Evolutionary conservation across 176 grass and related monocot species (phyloP), one percentile per base, ranked within the genome.

Genomic region (barley (Hordeum vulgare)): DNA sequence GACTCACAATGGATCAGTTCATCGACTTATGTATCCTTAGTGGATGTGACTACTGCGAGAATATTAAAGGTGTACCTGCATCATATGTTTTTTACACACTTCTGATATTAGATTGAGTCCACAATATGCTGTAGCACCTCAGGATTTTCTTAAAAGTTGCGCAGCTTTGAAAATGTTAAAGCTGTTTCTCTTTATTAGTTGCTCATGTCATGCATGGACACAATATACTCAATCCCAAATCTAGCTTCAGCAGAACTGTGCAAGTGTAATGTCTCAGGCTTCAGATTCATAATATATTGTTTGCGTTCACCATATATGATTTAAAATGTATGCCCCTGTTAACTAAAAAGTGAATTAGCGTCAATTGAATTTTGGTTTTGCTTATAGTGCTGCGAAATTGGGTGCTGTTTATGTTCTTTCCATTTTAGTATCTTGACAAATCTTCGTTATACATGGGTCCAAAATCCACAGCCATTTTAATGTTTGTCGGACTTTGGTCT

Each of bases 21-120:
- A 85, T 93, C 57, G 95, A 98, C 74, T 85, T 98, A 15, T 98
- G 95, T 71, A 95, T 98, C 83, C 90, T 98, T 60, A 90, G 84
- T 88, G 95, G 95, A 88, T 95, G 95, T 60, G 95, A 98, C 77
- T 98, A 98, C 85, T 98, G 95, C 20, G 85, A 90, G 77, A 93
- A 75, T 68, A 98, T 98, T 75, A 98, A 61, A 98, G 95, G 95
- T 93, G 36, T 80, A 75, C 58, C 44, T 11, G 44, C 27, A 31
- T 74, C 24, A 31, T 15, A 67, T 60, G 35, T 33, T 67, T 72
- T 51, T 72, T 47, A 42, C 34, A 58, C 3, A 39, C 13, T 62
- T 56, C 65, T 47, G 68, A 26, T 82, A 70, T 66, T 87, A 17
- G 56, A 34, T 56, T 63, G 29, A 37, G 18, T 21, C 34, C 27